These are phyloP conservation scores for Centella asiatica DNA, from an alignment of 129 eudicot species.

Conservation along the genomic window DNA sequence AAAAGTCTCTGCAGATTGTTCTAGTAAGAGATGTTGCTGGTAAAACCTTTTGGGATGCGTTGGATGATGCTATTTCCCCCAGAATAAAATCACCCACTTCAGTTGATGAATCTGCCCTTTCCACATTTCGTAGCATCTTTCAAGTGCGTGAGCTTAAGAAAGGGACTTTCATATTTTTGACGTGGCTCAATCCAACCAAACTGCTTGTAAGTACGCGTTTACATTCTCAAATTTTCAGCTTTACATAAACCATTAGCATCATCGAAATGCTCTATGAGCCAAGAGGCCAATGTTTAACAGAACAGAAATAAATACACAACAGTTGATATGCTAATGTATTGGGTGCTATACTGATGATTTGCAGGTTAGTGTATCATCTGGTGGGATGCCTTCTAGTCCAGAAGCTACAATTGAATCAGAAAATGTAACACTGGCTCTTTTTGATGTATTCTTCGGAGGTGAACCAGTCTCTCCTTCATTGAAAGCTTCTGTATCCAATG, in stretches of 20 bases:
- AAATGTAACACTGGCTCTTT: slow-evolving; percentile 63
- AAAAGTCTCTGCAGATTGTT: slow-evolving; percentile 71
- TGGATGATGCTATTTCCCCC: slow-evolving; percentile 76
- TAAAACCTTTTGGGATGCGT: slow-evolving; percentile 89
- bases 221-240: background rate
- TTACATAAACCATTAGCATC: background rate
- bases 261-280: background rate
- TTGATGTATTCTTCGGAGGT: slow-evolving; percentile 77
- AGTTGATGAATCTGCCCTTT: slow-evolving; percentile 57
- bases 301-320: background rate
- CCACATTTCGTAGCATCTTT: slow-evolving; percentile 55
- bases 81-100: slow-evolving; percentile 60
- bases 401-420: slow-evolving; percentile 66
- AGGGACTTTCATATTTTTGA: slow-evolving; percentile 70
- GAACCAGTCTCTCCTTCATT: slow-evolving; percentile 80
- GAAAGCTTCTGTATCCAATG: slow-evolving; percentile 52
- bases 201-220: slow-evolving; percentile 52
- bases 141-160: slow-evolving; percentile 62
- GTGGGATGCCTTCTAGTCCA: slow-evolving; percentile 45
- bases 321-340: background rate
- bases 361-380: slow-evolving; percentile 58
- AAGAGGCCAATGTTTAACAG: background rate
- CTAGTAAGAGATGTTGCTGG: slow-evolving; percentile 93
- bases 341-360: slow-evolving; percentile 1
- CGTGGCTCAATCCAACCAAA: slow-evolving; percentile 70